These are phyloP conservation scores for Fusarium staphyleae DNA, from an alignment of 2,329 filamentous ascomycete species.

Conservation along the genomic window DNA sequence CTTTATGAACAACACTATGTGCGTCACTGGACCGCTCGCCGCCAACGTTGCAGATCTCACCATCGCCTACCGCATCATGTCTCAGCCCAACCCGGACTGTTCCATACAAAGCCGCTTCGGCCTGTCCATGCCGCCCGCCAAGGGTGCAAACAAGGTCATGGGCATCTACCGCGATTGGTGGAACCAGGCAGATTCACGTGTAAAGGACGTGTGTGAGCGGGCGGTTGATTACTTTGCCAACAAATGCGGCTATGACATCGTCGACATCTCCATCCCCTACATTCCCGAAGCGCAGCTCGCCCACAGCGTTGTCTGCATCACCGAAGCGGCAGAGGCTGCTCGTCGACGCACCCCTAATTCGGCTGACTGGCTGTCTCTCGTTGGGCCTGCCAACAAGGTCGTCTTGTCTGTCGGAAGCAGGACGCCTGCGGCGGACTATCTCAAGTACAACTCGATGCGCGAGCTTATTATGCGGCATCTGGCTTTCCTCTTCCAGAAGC, in stretches of 20 bases:
- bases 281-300: conserved; percentile 76
- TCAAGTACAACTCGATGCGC: conserved; percentile 77
- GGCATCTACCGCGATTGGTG: conserved; percentile 70
- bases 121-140: conserved; percentile 56
- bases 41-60: conserved; percentile 79
- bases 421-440: conserved; percentile 72
- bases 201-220: conserved; percentile 66
- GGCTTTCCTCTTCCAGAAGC: conserved; percentile 69
- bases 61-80: conserved; percentile 82
- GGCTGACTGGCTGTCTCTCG: conserved; percentile 58
- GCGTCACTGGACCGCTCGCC: conserved; percentile 77
- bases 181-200: conserved; percentile 62
- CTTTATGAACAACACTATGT: conserved; percentile 60
- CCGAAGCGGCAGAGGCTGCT: conserved; percentile 66
- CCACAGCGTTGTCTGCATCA: conserved; percentile 78
- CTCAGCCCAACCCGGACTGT: conserved; percentile 71
- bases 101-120: conserved; percentile 69
- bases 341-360: conserved; percentile 53
- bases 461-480: conserved; percentile 81
- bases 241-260: conserved; percentile 56
- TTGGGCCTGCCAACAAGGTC: conserved; percentile 73
- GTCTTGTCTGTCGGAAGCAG: conserved; percentile 70
- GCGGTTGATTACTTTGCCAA: conserved; percentile 66
- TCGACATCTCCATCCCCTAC: conserved; percentile 71
- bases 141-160: conserved; percentile 64